Evolutionary conservation across 768 basidiomycete species (phyloP), one percentile per base, ranked within the genome.

Genomic region (Tephrocybe sp.): DNA sequence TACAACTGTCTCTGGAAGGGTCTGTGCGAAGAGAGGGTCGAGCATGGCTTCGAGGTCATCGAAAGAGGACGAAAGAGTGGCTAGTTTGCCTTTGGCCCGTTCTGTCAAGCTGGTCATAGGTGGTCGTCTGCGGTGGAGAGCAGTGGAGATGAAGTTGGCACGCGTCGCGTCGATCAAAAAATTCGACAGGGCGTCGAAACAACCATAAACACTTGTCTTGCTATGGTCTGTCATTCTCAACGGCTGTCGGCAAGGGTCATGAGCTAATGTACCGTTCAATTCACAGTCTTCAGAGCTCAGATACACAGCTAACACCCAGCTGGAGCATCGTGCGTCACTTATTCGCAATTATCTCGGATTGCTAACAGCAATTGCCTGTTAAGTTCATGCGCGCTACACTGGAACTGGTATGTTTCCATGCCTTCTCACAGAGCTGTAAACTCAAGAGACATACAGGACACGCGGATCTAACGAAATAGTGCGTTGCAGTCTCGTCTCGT

Each of bases 391-490:
- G 59, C 82, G 95, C 49, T 97, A 97, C 65, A 93, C 92, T 21
- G 96, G 96, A 35, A 99, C 96, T 31, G 93, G 91, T 92, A 57
- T 38, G 84, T 51, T 40, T 18, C 9, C 44, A 27, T 31, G 34
- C n/a, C 27, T 38, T 32, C 49, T 51, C 22, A 28, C 16, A 35
- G 15, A 19, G 18, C 24, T 12, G 44, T 28, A 41, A 24, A 27
- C 47, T 44, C 38, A 53, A 58, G 47, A 43, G 50, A 51, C 27
- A 38, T 27, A 25, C 50, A 93, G 94, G 96, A 24, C 95, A 99
- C 70, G 94, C 95, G 28, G 96, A 99, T 68, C 72, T 95, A 65
- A 91, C 92, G 5, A 98, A 98, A 76, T 94, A 87, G 96, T 97
- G 60, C 54, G 92, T 73, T 31, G 34, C 18, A 9, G 41, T 41